phyloP scores from a whole-genome alignment of 129 eudicot genomes.

The Glebionis coronaria region DNA sequence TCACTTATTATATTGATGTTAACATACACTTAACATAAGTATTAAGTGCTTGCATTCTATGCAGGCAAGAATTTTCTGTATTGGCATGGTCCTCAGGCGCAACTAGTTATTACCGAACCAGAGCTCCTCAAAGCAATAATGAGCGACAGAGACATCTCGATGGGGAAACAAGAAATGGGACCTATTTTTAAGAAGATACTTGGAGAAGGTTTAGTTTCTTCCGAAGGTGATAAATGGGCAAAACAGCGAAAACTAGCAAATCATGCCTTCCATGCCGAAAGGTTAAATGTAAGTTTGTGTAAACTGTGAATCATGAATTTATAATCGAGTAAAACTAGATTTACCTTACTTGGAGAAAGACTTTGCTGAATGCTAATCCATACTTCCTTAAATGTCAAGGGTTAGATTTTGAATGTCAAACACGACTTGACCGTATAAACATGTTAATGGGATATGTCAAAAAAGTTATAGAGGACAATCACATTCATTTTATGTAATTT shows the following conservation, averaged over 20 bases:
- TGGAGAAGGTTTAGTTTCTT: constrained; percentile 30
- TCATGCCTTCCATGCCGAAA: constrained; percentile 42
- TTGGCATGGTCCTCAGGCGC: constrained; percentile 40
- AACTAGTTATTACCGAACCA: constrained; percentile 30
- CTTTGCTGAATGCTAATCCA: too few relatives aligned
- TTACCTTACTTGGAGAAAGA: too few relatives aligned
- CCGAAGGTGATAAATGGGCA: constrained; percentile 39
- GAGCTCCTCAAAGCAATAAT: constrained; percentile 32
- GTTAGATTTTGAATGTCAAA: neutral
- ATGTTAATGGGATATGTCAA: neutral
- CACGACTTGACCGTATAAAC: too few relatives aligned
- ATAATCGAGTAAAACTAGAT: too few relatives aligned
- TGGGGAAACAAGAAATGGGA: constrained; percentile 16
- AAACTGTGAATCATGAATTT: neutral
- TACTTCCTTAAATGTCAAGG: neutral
- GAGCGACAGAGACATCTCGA: constrained; percentile 20
- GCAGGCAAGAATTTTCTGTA: constrained; percentile 33
- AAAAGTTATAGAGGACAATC: neutral
- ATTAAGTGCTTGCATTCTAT: neutral
- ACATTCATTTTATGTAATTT: constrained; percentile 4
- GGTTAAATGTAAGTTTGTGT: constrained; percentile 18
- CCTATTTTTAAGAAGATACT: constrained; percentile 21
- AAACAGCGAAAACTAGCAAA: constrained; percentile 36
- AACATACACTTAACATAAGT: neutral
- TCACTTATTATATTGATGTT: neutral